A percentile compares a stretch with the other conserved stretches of the same genome.
Conservation (phyloP, 306 rosid species). For the Vigna nakashimae region DNA sequence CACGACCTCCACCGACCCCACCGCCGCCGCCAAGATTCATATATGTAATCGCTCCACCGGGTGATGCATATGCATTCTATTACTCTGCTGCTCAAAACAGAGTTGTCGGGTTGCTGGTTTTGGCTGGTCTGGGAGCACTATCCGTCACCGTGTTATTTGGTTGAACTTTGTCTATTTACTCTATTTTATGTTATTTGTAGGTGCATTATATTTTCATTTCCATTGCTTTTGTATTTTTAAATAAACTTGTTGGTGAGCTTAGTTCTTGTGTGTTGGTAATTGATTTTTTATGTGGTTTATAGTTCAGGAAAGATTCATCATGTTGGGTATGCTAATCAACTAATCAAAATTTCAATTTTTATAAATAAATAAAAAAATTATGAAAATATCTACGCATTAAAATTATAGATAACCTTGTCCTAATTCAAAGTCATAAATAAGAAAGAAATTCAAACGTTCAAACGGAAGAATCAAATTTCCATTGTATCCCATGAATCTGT, state of each 20-base stretch:
- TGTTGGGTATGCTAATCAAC: neutral
- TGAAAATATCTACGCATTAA: neutral
- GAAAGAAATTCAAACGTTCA: neutral
- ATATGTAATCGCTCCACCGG: slow-evolving; percentile 68
- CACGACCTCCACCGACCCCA: slow-evolving; percentile 42
- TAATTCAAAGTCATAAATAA: neutral
- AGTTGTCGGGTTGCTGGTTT: slow-evolving; percentile 41
- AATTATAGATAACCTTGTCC: neutral
- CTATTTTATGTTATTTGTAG: slow-evolving; percentile 11
- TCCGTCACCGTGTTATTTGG: slow-evolving; percentile 30
- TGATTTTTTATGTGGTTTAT: neutral
- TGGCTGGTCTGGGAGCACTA: slow-evolving; percentile 47
- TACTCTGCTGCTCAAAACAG: slow-evolving; percentile 46
- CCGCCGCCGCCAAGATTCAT: slow-evolving; percentile 80
- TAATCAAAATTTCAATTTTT: neutral
- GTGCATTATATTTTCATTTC: slow-evolving; percentile 10
- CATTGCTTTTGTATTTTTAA: neutral
- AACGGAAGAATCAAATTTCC: neutral
- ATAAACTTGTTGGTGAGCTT: slow-evolving; percentile 1
- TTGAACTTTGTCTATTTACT: slow-evolving; percentile 9
- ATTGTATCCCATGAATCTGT: neutral
- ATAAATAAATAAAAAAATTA: no score
- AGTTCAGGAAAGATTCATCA: neutral
- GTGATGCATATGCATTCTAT: slow-evolving; percentile 50
- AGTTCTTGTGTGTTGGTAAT: neutral